Evolutionary conservation across 495 filamentous ascomycete genomes (phyloP), one percentile per base, ranked within the genome.

Genomic region (Stereocaulon alpinum): DNA sequence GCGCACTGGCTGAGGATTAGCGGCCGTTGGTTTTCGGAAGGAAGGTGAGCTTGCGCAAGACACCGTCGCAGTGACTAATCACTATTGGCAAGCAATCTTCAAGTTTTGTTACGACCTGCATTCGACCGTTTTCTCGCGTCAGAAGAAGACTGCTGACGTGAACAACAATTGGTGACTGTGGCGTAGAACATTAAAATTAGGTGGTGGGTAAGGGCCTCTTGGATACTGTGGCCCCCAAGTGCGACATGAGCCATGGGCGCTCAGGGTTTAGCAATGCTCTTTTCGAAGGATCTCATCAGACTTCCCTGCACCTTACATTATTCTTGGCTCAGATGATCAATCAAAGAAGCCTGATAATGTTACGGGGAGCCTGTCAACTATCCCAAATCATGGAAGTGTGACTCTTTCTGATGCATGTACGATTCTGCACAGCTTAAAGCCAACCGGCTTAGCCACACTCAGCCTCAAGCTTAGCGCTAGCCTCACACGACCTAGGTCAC

Each of bases 401-500:
- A 50, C 27, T 50, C 14, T 17, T 18, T 58, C 2, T 2, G 22
- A 34, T 20, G 30, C 7, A 5, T 6, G 3, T 2, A 12, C 1
- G 32, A 15, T 34, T 15, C 37, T 58, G 43, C 32, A 22, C 49
- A 52, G 49, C n/a, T 32, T 17, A 12, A 18, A 15, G 27, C 10
- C 30, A 52, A 52, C 34, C 11, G 27, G 29, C 30, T 52, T n/a
- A 52, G 49, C 49, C 49, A 52, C 49, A 37, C 49, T 30, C 49
- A 52, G 49, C 49, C 49, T 52, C 49, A 30, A 52, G 12, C 14
- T 37, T 52, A 52, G 49, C 2, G 11, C 30, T 1, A 10, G 12
- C 49, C n/a, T 20, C 34, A 37, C 34, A 37, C 7, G 34, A 37
- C 34, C 11, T 10, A 37, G 34, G 34, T 37, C 34, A 37, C 24